A percentile compares a stretch with the other conserved stretches of the same genome.
phyloP scores from a whole-genome alignment of 2,329 filamentous ascomycete species.

The Ascochyta clinopodiicola region DNA sequence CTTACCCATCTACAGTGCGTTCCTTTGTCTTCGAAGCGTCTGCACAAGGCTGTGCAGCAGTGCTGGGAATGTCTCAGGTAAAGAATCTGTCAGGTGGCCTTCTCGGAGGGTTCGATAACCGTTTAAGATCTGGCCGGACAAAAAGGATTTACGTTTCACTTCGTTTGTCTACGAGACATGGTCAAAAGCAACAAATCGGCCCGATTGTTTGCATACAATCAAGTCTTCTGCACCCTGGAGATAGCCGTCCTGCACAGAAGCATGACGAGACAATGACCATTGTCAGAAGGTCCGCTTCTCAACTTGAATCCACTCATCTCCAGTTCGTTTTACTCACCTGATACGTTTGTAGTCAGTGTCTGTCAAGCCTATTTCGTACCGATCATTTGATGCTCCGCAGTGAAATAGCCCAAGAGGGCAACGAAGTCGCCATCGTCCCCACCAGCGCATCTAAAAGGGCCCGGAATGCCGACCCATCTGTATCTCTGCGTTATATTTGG shows the following conservation, averaged over 20 bases:
- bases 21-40: constrained; percentile 14
- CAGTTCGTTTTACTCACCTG: not conserved
- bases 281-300: not conserved
- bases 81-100: constrained; percentile 3
- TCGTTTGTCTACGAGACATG: constrained; percentile 3
- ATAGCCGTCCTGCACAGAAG: not conserved
- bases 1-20: not conserved
- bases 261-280: not conserved
- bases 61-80: constrained; percentile 9
- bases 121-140: constrained; percentile 9
- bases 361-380: not conserved
- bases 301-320: not conserved
- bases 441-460: not conserved
- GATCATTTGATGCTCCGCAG: not conserved
- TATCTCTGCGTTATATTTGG: constrained; percentile 2
- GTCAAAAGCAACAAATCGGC: constrained; percentile 13
- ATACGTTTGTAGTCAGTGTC: not conserved
- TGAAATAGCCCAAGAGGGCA: not conserved
- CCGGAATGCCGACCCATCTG: not conserved
- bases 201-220: constrained; percentile 13
- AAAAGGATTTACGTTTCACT: not conserved
- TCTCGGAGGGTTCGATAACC: constrained; percentile 4
- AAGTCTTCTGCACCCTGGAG: not conserved
- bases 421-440: not conserved
- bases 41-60: constrained; percentile 3